Conservation (phyloP, 2,329 filamentous ascomycete species). For the Verticillium albo-atrum region DNA sequence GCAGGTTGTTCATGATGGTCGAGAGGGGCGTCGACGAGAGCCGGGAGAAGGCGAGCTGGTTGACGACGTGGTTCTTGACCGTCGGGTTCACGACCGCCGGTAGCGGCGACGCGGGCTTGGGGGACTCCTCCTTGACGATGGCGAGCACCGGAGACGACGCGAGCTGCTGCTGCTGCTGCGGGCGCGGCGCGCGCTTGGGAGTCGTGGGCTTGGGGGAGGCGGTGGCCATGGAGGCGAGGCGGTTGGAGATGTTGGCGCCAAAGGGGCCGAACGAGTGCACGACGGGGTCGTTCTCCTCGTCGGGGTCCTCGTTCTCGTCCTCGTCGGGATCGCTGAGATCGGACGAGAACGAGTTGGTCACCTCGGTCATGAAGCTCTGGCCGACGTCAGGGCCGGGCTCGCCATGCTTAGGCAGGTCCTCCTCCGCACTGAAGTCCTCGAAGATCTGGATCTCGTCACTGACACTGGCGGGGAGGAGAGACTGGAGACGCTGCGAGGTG, state of each 20-base stretch:
- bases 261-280: slow-evolving; percentile 90
- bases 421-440: slow-evolving; percentile 15
- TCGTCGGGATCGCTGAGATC: slow-evolving; percentile 48
- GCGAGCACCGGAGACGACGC: neutral
- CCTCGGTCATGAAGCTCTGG: slow-evolving; percentile 46
- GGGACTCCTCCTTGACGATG: slow-evolving; percentile 2
- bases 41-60: slow-evolving; percentile 92
- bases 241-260: slow-evolving; percentile 77
- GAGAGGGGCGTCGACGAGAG: slow-evolving; percentile 88
- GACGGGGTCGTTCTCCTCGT: slow-evolving; percentile 93
- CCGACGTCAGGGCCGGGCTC: slow-evolving; percentile 18
- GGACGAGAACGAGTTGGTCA: slow-evolving; percentile 51
- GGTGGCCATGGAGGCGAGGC: slow-evolving; percentile 73
- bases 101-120: slow-evolving; percentile 17
- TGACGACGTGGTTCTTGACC: slow-evolving; percentile 81
- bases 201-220: slow-evolving; percentile 50
- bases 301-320: slow-evolving; percentile 70
- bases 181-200: neutral
- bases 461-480: slow-evolving; percentile 29
- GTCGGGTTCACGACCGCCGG: slow-evolving; percentile 22
- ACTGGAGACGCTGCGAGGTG: slow-evolving; percentile 40
- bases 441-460: slow-evolving; percentile 16
- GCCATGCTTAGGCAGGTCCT: slow-evolving; percentile 39
- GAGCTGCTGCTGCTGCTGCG: neutral
- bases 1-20: slow-evolving; percentile 82